Conservation (phyloP, 106 monocot genomes). For the Apostasia shenzhenica region DNA sequence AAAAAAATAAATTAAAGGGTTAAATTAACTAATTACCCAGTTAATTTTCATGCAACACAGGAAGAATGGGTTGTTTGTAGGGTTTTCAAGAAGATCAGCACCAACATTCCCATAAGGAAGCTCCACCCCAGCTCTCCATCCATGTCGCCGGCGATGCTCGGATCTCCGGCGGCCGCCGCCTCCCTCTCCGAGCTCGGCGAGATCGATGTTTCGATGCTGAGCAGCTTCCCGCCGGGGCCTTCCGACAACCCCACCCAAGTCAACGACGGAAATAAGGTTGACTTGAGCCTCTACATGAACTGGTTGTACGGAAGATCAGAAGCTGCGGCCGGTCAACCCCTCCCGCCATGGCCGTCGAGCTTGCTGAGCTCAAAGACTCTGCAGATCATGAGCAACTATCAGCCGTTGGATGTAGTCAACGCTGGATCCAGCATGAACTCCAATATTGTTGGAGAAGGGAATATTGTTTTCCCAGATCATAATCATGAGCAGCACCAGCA, state of each 20-base stretch:
- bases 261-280: slow-evolving; percentile 9
- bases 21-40: too few species aligned
- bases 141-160: slow-evolving; percentile 7
- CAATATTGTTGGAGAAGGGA: slow-evolving; percentile 6
- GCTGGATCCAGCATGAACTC: slow-evolving; percentile 16
- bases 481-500: slow-evolving; percentile 11
- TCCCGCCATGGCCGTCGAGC: slow-evolving; percentile 17
- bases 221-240: slow-evolving; percentile 12
- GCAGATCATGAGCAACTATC: slow-evolving; percentile 10
- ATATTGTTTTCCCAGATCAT: slow-evolving; percentile 3
- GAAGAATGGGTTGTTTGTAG: slow-evolving; percentile 80
- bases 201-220: slow-evolving; percentile 26
- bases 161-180: slow-evolving; percentile 22
- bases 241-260: slow-evolving; percentile 8
- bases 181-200: slow-evolving; percentile 33
- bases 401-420: background rate
- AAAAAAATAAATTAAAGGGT: too few species aligned
- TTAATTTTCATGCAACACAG: slow-evolving; percentile 5
- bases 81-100: slow-evolving; percentile 54
- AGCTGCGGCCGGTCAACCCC: background rate
- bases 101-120: slow-evolving; percentile 15
- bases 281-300: slow-evolving; percentile 26
- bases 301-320: slow-evolving; percentile 25
- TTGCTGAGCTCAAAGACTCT: slow-evolving; percentile 16
- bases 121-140: slow-evolving; percentile 8